A percentile compares a stretch with the other conserved stretches of the same genome.
Evolutionary conservation across 75 land plant genomes (phyloP).

Genomic region (Cryptomeria japonica): DNA sequence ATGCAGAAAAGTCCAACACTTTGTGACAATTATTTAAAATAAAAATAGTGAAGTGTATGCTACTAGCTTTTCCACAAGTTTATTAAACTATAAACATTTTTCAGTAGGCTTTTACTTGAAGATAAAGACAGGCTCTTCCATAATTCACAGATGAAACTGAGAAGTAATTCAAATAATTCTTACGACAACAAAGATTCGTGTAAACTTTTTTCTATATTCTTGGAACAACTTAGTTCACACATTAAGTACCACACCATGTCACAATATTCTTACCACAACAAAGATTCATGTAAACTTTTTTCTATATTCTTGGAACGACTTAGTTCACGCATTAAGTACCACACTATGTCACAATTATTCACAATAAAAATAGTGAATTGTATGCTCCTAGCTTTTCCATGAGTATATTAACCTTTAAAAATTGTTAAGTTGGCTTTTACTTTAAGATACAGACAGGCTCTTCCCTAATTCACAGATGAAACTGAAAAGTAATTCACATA

Average conservation of each 20-base stretch:
- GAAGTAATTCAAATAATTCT: neutral
- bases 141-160: neutral
- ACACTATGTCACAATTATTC: too few relatives aligned
- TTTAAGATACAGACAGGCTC: neutral
- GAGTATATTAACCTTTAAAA: neutral
- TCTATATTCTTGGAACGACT: constrained; percentile 46
- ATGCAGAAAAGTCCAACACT: neutral
- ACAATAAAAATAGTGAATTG: neutral
- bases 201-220: constrained; percentile 47
- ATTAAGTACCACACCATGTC: neutral
- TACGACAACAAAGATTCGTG: constrained; percentile 81
- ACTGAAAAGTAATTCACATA: neutral
- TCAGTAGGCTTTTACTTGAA: neutral
- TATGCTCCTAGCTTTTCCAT: neutral
- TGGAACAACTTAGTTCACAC: constrained; percentile 67
- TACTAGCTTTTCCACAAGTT: neutral
- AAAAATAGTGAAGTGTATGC: neutral
- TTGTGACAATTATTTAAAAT: neutral
- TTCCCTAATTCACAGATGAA: neutral
- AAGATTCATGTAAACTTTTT: constrained; percentile 57
- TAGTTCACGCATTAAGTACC: constrained; percentile 55
- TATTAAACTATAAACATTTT: neutral
- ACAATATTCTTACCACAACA: constrained; percentile 70
- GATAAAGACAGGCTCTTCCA: neutral
- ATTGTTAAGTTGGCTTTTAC: neutral